Evolutionary conservation across 1,139 yeast genomes (phyloP).

Genomic region (Wickerhamiella pararugosa): DNA sequence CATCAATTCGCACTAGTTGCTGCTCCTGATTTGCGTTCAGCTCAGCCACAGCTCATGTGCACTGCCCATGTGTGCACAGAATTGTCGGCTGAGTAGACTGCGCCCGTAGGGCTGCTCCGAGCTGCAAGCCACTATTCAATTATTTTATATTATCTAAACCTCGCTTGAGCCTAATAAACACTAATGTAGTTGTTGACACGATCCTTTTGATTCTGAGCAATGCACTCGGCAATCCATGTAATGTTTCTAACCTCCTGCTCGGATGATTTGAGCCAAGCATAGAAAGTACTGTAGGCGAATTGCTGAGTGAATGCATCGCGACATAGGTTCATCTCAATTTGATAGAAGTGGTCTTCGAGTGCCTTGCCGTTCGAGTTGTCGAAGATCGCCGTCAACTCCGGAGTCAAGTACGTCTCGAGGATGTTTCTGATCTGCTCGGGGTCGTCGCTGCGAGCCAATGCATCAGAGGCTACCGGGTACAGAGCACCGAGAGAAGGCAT

Average conservation of each 20-base stretch:
- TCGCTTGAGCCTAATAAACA: conserved; percentile 20
- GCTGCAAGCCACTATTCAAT: too few relatives aligned
- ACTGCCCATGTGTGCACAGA: too few relatives aligned
- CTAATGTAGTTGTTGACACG: conserved; percentile 28
- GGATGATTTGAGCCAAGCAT: conserved; percentile 93
- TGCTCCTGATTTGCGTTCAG: too few relatives aligned
- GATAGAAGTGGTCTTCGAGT: conserved; percentile 87
- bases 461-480: conserved; percentile 58
- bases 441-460: conserved; percentile 66
- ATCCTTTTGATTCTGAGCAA: conserved; percentile 33
- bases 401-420: conserved; percentile 52
- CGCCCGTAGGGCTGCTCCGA: too few relatives aligned
- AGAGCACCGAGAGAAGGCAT: conserved; percentile 72
- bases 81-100: too few relatives aligned
- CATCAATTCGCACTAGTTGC: too few relatives aligned
- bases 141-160: too few relatives aligned
- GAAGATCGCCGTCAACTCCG: conserved; percentile 33
- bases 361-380: conserved; percentile 42
- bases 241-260: conserved; percentile 95
- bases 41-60: too few relatives aligned
- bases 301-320: conserved; percentile 93
- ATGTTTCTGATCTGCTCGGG: conserved; percentile 66
- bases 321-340: conserved; percentile 82
- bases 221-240: conserved; percentile 97
- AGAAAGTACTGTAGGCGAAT: conserved; percentile 74